Evolutionary conservation across 495 filamentous ascomycete species (phyloP).

Genomic region (Recurvomyces mirabilis): DNA sequence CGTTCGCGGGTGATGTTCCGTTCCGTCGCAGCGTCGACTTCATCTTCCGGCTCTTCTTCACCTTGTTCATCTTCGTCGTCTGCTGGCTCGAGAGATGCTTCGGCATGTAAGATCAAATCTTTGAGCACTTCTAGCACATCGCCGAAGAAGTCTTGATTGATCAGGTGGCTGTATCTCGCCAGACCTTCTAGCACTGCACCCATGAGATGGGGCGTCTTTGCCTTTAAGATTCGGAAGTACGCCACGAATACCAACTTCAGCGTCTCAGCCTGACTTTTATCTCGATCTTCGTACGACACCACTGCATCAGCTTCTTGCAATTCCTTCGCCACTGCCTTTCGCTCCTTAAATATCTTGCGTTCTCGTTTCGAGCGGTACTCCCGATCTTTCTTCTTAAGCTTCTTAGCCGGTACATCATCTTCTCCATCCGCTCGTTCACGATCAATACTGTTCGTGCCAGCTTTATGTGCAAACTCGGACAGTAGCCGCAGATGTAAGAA

Average conservation of each 20-base stretch:
- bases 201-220: conserved; percentile 68
- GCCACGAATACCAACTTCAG: conserved; percentile 88
- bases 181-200: conserved; percentile 87
- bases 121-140: conserved; percentile 88
- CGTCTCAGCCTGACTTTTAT: conserved; percentile 85
- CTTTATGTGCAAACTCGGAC: conserved; percentile 74
- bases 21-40: conserved; percentile 31
- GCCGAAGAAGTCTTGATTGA: conserved; percentile 97
- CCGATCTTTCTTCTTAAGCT: conserved; percentile 56
- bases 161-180: conserved; percentile 83
- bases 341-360: conserved; percentile 66
- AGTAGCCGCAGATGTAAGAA: conserved; percentile 85
- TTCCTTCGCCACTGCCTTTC: conserved; percentile 79
- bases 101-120: conserved; percentile 68
- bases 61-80: conserved; percentile 27
- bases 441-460: conserved; percentile 61
- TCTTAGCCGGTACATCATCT: conserved; percentile 39
- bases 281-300: conserved; percentile 82
- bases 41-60: conserved; percentile 37
- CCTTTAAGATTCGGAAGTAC: conserved; percentile 89
- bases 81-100: conserved; percentile 21
- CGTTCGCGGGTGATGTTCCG: conserved; percentile 71
- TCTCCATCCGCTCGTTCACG: conserved; percentile 35
- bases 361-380: conserved; percentile 65
- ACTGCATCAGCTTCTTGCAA: conserved; percentile 85